Conservation (phyloP, 441 rosid species). For the Erodium trifolium region DNA sequence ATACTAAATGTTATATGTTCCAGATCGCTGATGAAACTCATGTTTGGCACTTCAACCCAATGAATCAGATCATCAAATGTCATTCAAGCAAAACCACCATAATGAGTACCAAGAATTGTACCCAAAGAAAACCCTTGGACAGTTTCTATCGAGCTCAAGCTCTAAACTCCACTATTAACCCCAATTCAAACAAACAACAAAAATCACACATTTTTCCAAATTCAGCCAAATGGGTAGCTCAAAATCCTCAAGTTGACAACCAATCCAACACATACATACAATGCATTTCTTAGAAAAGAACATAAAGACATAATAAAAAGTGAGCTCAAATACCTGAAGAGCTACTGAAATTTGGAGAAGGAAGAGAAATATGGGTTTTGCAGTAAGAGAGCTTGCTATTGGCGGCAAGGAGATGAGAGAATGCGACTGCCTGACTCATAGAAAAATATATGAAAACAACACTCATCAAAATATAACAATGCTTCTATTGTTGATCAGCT, state of each 20-base stretch:
- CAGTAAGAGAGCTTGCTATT: constrained; percentile 19
- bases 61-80: neutral
- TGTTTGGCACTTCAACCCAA: neutral
- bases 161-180: neutral
- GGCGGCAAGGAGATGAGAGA: constrained; percentile 24
- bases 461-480: no score
- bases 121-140: no score
- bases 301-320: neutral
- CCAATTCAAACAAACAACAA: neutral
- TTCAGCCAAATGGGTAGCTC: neutral
- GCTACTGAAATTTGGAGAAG: constrained; percentile 21
- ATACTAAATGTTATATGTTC: neutral
- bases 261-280: neutral
- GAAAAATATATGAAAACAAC: no score
- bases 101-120: neutral
- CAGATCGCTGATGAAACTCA: neutral
- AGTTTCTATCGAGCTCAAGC: neutral
- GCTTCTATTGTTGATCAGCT: no score
- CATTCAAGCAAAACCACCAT: neutral
- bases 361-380: constrained; percentile 18
- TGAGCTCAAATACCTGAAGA: constrained; percentile 34
- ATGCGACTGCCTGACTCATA: constrained; percentile 23
- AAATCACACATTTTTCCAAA: neutral
- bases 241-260: neutral
- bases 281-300: neutral